These are phyloP conservation scores for Ophiostoma australiae DNA, from an alignment of 2,329 filamentous ascomycete species.

Conservation along the genomic window DNA sequence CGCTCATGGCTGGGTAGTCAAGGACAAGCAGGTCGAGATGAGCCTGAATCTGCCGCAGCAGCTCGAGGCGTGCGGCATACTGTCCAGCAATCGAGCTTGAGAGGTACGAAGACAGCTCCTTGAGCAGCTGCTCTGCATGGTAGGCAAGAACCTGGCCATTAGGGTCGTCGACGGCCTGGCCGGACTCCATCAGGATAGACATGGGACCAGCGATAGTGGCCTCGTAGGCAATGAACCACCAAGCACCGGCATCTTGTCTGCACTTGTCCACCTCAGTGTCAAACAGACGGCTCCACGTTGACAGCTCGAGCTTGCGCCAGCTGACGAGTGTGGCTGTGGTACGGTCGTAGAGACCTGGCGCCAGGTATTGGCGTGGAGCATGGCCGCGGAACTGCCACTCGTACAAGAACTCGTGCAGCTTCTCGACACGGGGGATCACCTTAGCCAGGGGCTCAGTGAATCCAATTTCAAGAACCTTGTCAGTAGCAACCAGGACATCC, in stretches of 20 bases:
- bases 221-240: conserved; percentile 97
- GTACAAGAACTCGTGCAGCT: conserved; percentile 76
- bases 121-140: conserved; percentile 66
- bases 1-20: conserved; percentile 54
- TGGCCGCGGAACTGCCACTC: conserved; percentile 89
- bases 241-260: conserved; percentile 71
- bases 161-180: conserved; percentile 39
- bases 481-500: conserved; percentile 71
- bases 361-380: conserved; percentile 73
- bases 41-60: conserved; percentile 61
- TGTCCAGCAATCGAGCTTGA: conserved; percentile 75
- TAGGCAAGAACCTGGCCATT: conserved; percentile 41
- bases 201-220: conserved; percentile 70
- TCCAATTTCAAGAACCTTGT: conserved; percentile 67
- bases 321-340: conserved; percentile 75
- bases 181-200: conserved; percentile 56
- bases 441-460: conserved; percentile 82
- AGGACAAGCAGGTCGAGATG: conserved; percentile 59
- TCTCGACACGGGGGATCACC: conserved; percentile 80
- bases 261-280: conserved; percentile 77
- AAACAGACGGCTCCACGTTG: conserved; percentile 85
- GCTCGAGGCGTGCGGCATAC: conserved; percentile 63
- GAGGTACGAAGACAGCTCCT: conserved; percentile 75
- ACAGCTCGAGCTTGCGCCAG: conserved; percentile 87
- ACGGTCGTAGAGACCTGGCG: conserved; percentile 64